Percentiles rank a stretch among this genome's conserved stretches.
phyloP scores from a whole-genome alignment of 2,329 filamentous ascomycete species.

The Penicillium sp. region DNA sequence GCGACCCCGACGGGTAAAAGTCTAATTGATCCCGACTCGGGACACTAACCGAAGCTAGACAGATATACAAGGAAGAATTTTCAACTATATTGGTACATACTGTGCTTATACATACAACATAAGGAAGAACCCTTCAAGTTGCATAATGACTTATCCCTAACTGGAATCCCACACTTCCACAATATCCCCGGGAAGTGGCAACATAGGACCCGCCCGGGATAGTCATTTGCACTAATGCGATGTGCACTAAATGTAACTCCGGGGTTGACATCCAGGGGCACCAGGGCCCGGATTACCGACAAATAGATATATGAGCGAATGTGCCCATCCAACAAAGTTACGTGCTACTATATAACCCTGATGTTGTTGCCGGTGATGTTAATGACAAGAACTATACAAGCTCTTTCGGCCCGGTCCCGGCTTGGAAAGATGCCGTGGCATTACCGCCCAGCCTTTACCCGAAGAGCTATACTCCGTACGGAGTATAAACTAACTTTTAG shows the following conservation, averaged over 20 bases:
- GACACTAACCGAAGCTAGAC: not conserved
- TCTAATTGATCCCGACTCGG: not conserved
- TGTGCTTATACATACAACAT: not conserved
- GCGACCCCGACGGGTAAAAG: not conserved
- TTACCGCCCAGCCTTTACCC: not conserved
- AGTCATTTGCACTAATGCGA: not conserved
- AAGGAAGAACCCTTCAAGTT: not conserved
- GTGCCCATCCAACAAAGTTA: not conserved
- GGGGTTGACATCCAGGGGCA: not conserved
- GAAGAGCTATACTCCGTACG: not conserved
- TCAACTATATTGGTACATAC: not conserved
- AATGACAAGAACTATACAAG: not conserved
- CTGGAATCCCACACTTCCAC: not conserved
- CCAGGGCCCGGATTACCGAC: not conserved
- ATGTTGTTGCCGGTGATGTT: not conserved
- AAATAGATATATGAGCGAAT: not conserved
- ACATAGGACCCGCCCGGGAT: not conserved
- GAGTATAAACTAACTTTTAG: not conserved
- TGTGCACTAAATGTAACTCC: slow-evolving; percentile 3
- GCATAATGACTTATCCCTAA: not conserved
- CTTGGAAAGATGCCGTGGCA: not conserved
- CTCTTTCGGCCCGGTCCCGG: slow-evolving; percentile 1
- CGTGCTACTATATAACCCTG: not conserved
- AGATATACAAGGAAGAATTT: not conserved
- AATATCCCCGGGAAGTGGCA: not conserved